Evolutionary conservation across 1,284 basidiomycete species (phyloP), one percentile per base, ranked within the genome.

Genomic region (Phaffia rhodozyma): DNA sequence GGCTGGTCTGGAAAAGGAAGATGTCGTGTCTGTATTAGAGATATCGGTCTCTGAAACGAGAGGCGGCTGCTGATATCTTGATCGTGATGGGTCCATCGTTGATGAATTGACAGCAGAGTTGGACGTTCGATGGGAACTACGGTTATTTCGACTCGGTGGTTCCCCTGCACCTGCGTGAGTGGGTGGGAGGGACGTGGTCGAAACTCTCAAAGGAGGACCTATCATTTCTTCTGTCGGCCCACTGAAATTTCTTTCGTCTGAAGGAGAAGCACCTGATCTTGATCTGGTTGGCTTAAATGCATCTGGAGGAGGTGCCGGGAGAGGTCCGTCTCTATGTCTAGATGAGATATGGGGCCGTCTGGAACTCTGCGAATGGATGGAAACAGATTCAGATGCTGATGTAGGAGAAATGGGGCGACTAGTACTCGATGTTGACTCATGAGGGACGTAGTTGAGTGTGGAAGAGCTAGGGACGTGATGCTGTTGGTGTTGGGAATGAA

Each of bases 221-320:
- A 16, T 16, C 38, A 43, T 11, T 16, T 43, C 38, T 43, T 43
- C 38, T 16, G 38, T 43, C 5, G 38, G 13, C 7, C 13, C 7
- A 43, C 38, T 16, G 16, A 43, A 16, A 16, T 11, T 16, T 7
- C 13, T 43, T 16, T 43, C 38, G 2, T 43, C 38, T 43, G 38
- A 7, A 4, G 32, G 32, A 11, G 38, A 43, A 43, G 16, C 13
- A 43, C 38, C 13, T 43, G 38, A 2, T 43, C 13, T 43, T 5
- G 38, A 43, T 16, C 74, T 66, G 7, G 74, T 68, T 0, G 76
- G 74, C n/a, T 75, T 69, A 59, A 77, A 77, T 11, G 75, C 75
- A 58, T 76, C 74, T 9, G 76, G 74, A 6, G 76, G 75, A 50
- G 20, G 71, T 69, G n/a, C 66, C 61, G 3, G 72, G 67, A 29